Conservation (phyloP, 169 alveolate genomes). For the Eimeria acervulina region DNA sequence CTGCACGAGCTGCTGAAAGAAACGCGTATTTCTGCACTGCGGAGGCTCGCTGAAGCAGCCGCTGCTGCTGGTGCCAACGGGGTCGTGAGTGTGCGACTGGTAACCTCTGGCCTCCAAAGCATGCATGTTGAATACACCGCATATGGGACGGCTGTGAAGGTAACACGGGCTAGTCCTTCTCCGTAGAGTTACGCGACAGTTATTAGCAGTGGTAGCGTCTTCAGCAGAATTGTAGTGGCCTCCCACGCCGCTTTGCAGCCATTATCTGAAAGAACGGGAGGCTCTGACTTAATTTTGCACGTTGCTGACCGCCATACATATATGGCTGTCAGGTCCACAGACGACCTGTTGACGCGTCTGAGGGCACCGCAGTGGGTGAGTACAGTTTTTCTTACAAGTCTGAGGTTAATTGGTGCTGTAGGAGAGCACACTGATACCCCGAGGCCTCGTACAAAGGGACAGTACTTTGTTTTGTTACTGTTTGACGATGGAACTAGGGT, state of each 20-base stretch:
- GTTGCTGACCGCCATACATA: not conserved
- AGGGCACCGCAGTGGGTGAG: not conserved
- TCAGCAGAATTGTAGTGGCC: not conserved
- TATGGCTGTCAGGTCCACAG: no score
- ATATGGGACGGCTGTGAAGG: slow-evolving; percentile 63
- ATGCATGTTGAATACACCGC: slow-evolving; percentile 79
- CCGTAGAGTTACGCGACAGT: not conserved
- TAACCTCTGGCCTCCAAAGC: slow-evolving; percentile 64
- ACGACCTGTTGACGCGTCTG: not conserved
- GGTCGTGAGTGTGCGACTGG: slow-evolving; percentile 75
- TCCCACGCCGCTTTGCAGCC: not conserved
- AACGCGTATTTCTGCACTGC: slow-evolving; percentile 70
- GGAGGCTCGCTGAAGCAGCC: slow-evolving; percentile 73
- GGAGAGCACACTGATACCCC: not conserved
- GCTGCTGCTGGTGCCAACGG: slow-evolving; percentile 69
- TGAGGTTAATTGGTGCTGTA: not conserved
- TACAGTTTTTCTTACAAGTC: not conserved
- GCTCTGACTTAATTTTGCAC: not conserved
- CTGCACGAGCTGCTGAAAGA: slow-evolving; percentile 67
- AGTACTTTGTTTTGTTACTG: not conserved
- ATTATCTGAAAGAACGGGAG: not conserved
- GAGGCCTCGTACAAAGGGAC: not conserved
- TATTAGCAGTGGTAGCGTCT: not conserved
- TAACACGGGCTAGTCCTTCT: slow-evolving; percentile 16
- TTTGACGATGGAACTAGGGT: not conserved